These are phyloP conservation scores for Salix koriyanagi DNA, from an alignment of 345 rosid genomes.

Conservation along the genomic window DNA sequence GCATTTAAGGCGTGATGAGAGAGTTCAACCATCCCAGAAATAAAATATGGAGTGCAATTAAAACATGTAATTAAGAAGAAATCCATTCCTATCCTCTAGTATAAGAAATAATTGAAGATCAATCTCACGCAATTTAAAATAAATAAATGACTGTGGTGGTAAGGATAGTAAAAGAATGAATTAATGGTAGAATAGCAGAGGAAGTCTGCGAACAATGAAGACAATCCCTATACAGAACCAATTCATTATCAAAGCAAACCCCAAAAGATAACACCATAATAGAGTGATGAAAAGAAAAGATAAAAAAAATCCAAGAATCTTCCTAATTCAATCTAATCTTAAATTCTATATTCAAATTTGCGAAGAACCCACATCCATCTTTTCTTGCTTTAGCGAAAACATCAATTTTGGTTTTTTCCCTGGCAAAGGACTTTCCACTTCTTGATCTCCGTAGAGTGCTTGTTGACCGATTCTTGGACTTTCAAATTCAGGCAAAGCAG, in stretches of 20 bases:
- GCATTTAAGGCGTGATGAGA: background rate
- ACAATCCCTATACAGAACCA: slow-evolving; percentile 32
- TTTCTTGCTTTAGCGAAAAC: slow-evolving; percentile 19
- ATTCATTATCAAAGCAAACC: slow-evolving; percentile 5
- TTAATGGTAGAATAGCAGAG: background rate
- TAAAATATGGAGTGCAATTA: background rate
- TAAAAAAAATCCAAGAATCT: background rate
- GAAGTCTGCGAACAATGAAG: slow-evolving; percentile 17
- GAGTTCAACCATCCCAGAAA: background rate
- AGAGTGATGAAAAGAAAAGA: background rate
- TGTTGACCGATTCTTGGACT: background rate
- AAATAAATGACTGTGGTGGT: background rate
- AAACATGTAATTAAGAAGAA: background rate
- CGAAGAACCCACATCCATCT: slow-evolving; percentile 1
- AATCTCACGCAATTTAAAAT: background rate
- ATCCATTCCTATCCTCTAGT: background rate
- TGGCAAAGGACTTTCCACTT: slow-evolving; percentile 65
- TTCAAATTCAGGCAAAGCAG: slow-evolving; percentile 63
- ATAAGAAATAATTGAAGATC: background rate
- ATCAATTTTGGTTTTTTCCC: slow-evolving; percentile 54
- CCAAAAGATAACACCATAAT: background rate
- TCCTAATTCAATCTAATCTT: background rate
- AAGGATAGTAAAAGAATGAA: slow-evolving; percentile 7
- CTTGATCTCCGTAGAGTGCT: slow-evolving; percentile 38
- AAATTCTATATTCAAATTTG: background rate